Percentiles rank a stretch among this genome's conserved stretches.
These are phyloP conservation scores for Buddleja alternifolia DNA, from an alignment of 257 asterid genomes.

Conservation along the genomic window DNA sequence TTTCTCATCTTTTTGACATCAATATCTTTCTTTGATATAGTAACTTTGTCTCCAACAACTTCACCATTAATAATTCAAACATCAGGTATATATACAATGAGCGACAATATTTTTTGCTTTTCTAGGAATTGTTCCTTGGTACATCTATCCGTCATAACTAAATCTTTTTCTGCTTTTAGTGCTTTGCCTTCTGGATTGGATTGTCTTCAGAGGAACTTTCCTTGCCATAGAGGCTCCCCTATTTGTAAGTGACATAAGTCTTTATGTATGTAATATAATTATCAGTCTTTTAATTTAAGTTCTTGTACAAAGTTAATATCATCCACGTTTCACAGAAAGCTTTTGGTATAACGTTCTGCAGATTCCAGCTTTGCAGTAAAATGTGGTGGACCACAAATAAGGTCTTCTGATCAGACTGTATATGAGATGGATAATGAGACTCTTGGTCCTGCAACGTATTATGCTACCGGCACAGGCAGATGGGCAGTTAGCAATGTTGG, in stretches of 20 bases:
- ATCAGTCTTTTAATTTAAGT: no score
- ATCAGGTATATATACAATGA: slow-evolving; percentile 39
- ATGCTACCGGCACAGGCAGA: slow-evolving; percentile 15
- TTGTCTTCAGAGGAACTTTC: slow-evolving; percentile 78
- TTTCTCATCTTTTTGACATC: background rate
- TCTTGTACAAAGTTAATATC: no score
- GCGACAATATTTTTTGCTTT: no score
- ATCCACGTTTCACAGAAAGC: background rate
- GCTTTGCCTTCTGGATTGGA: slow-evolving; percentile 62
- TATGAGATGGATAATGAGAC: slow-evolving; percentile 46
- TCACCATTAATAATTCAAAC: slow-evolving; percentile 27
- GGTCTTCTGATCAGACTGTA: background rate
- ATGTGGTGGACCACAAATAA: background rate
- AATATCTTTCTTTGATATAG: slow-evolving; percentile 27
- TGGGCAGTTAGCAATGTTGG: slow-evolving; percentile 33
- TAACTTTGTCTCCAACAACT: slow-evolving; percentile 53
- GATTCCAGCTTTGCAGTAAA: background rate
- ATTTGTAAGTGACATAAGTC: slow-evolving; percentile 51
- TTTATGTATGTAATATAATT: no score
- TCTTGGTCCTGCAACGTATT: slow-evolving; percentile 77
- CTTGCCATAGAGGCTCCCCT: slow-evolving; percentile 61
- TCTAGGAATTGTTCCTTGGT: background rate
- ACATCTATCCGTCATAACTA: no score
- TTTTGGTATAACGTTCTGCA: background rate
- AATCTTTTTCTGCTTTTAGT: slow-evolving; percentile 37